phyloP scores from a whole-genome alignment of 352 stramenopile genomes.

The Paralagenidium karlingii region DNA sequence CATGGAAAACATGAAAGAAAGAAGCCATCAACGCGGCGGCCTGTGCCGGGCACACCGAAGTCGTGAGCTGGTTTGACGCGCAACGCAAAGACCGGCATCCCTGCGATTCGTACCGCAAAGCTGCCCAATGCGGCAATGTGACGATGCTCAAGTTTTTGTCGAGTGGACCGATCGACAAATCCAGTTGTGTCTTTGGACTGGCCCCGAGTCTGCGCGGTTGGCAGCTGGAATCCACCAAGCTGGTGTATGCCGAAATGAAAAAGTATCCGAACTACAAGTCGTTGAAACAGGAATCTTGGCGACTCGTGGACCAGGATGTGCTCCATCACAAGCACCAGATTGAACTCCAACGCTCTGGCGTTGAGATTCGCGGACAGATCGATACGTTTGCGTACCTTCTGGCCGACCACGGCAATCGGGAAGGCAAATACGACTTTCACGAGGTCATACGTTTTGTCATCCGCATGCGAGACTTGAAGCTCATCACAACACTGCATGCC shows the following conservation, averaged over 20 bases:
- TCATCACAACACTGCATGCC: no score
- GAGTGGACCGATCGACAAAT: background rate
- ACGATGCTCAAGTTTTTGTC: no score
- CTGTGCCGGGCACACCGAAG: no score
- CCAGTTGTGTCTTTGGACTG: constrained; percentile 3
- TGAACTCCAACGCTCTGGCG: constrained; percentile 15
- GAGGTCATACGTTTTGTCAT: constrained; percentile 68
- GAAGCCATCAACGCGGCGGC: no score
- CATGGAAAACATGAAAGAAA: constrained; percentile 14
- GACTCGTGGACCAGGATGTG: no score
- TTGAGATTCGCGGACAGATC: background rate
- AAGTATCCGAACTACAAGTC: no score
- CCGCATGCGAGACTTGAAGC: no score
- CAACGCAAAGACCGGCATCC: no score
- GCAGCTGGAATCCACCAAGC: constrained; percentile 58
- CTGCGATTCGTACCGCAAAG: no score
- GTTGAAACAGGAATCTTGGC: no score
- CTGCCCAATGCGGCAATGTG: no score
- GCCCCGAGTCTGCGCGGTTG: constrained; percentile 35
- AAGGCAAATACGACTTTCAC: constrained; percentile 41
- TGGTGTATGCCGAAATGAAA: constrained; percentile 24
- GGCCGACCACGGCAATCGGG: constrained; percentile 22
- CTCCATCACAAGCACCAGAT: constrained; percentile 29
- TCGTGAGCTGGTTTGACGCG: no score
- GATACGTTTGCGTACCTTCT: constrained; percentile 11